Percentiles rank a stretch among this genome's conserved stretches.
phyloP scores from a whole-genome alignment of 805 yeast species.

The Candida pini region DNA sequence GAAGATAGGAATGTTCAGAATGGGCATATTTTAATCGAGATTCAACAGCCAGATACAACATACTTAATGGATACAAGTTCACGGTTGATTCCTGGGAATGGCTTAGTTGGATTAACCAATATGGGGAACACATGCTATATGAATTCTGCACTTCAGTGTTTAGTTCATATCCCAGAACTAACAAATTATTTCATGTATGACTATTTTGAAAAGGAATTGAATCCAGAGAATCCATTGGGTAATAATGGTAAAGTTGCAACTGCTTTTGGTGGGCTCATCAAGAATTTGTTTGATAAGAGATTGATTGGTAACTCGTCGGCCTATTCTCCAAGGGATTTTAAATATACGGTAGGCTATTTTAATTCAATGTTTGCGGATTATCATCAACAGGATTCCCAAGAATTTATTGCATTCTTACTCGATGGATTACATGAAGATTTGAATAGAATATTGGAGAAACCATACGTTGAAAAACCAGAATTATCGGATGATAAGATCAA shows the following conservation, averaged over 20 bases:
- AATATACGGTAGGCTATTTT: conserved; percentile 69
- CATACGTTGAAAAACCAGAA: conserved; percentile 86
- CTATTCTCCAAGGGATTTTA: conserved; percentile 71
- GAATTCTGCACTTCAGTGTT: conserved; percentile 91
- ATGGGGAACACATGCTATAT: conserved; percentile 91
- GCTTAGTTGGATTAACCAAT: conserved; percentile 60
- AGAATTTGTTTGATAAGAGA: conserved; percentile 43
- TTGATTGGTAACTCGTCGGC: conserved; percentile 15
- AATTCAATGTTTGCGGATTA: conserved; percentile 75
- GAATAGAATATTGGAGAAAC: conserved; percentile 76
- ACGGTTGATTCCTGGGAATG: conserved; percentile 27
- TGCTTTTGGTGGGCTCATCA: conserved; percentile 66
- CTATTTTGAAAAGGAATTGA: conserved; percentile 60
- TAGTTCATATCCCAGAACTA: conserved; percentile 80
- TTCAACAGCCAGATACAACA: conserved; percentile 21
- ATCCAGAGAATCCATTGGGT: conserved; percentile 77
- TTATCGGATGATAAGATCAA: conserved; percentile 54
- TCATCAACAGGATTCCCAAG: conserved; percentile 92
- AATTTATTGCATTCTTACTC: conserved; percentile 77
- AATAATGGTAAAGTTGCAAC: conserved; percentile 75
- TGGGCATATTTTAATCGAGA: conserved; percentile 22
- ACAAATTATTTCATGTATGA: conserved; percentile 66
- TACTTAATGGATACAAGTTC: conserved; percentile 21
- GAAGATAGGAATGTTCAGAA: conserved; percentile 12
- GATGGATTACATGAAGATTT: conserved; percentile 92